phyloP scores from a whole-genome alignment of 208 protist species.

The Leishmania lainsoni region DNA sequence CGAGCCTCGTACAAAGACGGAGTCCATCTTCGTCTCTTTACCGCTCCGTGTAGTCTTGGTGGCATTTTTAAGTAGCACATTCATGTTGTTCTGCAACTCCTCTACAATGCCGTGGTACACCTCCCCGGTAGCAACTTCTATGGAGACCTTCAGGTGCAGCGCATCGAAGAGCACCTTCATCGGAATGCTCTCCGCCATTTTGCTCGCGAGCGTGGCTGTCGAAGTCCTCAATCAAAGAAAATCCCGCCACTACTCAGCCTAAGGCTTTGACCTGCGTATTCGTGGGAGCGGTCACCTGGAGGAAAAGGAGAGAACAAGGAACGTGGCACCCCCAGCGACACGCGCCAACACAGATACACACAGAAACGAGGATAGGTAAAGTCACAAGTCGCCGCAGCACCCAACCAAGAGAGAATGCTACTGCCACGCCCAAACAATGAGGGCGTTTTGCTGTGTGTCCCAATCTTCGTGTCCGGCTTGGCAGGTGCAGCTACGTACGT shows the following conservation, averaged over 20 bases:
- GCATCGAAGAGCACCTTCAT: constrained; percentile 95
- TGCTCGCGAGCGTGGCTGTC: background rate
- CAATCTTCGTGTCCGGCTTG: background rate
- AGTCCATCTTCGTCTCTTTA: constrained; percentile 55
- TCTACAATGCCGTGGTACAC: constrained; percentile 87
- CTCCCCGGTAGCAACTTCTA: constrained; percentile 93
- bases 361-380: background rate
- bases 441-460: background rate
- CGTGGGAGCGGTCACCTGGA: too few species aligned
- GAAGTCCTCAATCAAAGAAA: background rate
- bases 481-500: background rate
- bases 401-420: background rate
- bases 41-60: constrained; percentile 78
- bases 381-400: background rate
- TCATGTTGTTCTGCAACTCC: constrained; percentile 93
- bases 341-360: background rate
- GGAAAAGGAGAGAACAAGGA: background rate
- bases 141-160: constrained; percentile 82
- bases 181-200: constrained; percentile 72
- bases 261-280: background rate
- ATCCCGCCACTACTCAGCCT: background rate
- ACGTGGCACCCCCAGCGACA: background rate
- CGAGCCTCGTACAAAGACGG: constrained; percentile 88
- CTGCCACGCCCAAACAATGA: background rate
- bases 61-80: constrained; percentile 82